Conservation (phyloP, 495 filamentous ascomycete genomes). For the Daldinia childiae region DNA sequence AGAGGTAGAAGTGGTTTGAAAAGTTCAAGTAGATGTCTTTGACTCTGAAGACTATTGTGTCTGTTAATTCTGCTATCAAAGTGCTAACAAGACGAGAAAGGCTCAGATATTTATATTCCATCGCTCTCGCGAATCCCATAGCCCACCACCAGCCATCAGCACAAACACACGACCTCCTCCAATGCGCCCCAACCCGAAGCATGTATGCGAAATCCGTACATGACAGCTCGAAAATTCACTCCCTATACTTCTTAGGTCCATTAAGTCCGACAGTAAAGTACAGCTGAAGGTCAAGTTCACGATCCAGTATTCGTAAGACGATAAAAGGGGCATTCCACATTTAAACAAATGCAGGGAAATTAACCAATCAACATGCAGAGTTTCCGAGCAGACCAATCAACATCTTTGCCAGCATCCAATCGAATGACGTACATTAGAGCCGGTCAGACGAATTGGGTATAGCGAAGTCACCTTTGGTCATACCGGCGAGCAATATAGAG, state of each 20-base stretch:
- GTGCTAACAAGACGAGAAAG: not conserved
- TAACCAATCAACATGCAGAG: conserved; percentile 29
- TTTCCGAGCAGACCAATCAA: conserved; percentile 39
- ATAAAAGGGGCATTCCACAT: not conserved
- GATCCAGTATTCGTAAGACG: not conserved
- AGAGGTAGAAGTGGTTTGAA: not conserved
- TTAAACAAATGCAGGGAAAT: not conserved
- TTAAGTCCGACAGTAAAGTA: not conserved
- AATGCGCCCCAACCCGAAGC: not conserved
- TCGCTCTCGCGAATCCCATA: not conserved
- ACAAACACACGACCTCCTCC: not conserved
- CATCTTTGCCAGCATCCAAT: not conserved
- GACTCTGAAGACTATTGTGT: not conserved
- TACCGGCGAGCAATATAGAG: not conserved
- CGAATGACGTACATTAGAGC: not conserved
- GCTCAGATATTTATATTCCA: not conserved
- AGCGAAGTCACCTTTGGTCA: not conserved
- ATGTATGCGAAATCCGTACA: not conserved
- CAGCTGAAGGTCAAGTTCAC: not conserved
- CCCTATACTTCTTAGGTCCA: not conserved
- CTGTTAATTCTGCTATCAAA: not conserved
- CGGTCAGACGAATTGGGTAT: conserved; percentile 18
- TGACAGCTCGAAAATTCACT: not conserved
- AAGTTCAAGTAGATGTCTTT: not conserved
- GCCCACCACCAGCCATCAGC: not conserved